Evolutionary conservation across 2,329 filamentous ascomycete genomes (phyloP).

Genomic region (Cordyceps tenuipes): DNA sequence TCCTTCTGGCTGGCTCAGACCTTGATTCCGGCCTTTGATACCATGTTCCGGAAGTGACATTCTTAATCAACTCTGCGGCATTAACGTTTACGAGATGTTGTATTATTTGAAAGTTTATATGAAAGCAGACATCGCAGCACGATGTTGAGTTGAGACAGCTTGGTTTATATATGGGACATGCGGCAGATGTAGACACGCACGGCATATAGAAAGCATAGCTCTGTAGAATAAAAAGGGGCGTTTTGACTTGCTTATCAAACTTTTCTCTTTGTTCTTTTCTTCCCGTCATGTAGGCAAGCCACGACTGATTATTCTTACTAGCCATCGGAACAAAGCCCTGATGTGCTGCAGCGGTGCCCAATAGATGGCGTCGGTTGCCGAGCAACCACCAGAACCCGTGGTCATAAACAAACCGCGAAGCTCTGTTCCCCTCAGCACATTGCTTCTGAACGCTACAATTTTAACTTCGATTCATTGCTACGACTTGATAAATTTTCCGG

Average conservation of each 20-base stretch:
- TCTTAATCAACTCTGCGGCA: conserved; percentile 2
- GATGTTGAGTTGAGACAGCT: conserved; percentile 3
- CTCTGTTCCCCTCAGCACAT: not conserved
- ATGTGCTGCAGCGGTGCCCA: not conserved
- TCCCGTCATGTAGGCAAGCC: not conserved
- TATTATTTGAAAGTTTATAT: not conserved
- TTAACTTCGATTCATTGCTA: not conserved
- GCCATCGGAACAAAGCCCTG: not conserved
- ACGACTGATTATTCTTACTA: not conserved
- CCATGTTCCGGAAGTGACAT: conserved; percentile 30
- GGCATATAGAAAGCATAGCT: conserved; percentile 11
- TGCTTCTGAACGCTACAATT: not conserved
- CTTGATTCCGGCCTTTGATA: conserved; percentile 83
- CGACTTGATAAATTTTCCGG: not conserved
- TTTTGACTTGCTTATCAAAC: conserved; percentile 4
- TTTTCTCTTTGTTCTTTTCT: not conserved
- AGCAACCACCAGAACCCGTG: not conserved
- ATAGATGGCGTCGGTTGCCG: conserved; percentile 5
- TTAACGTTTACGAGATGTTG: not conserved
- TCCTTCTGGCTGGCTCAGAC: conserved; percentile 99
- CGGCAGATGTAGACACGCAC: conserved; percentile 5
- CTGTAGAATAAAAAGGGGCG: conserved; percentile 10
- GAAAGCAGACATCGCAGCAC: not conserved
- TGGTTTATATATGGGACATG: conserved; percentile 5
- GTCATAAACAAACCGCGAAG: conserved; percentile 8